phyloP scores from a whole-genome alignment of 2,329 filamentous ascomycete species.

The Nemania bipapillata region DNA sequence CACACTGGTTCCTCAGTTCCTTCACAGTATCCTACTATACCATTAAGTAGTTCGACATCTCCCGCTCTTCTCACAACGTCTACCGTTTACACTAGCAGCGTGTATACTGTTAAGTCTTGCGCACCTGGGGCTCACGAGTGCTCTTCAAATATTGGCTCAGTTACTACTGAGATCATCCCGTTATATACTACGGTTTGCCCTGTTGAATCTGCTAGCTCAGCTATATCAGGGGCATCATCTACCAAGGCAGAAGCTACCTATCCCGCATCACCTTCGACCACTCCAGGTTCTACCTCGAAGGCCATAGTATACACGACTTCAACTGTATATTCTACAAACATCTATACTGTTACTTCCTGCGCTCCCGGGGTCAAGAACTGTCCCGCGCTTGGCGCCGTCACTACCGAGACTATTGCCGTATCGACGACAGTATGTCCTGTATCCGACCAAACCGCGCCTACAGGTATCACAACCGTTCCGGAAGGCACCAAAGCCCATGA shows the following conservation, averaged over 20 bases:
- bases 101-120: constrained; percentile 47
- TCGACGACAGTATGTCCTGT: constrained; percentile 50
- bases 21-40: constrained; percentile 29
- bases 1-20: constrained; percentile 30
- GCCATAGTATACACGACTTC: constrained; percentile 46
- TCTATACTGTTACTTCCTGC: constrained; percentile 48
- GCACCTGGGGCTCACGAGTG: constrained; percentile 39
- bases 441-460: constrained; percentile 31
- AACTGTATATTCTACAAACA: constrained; percentile 48
- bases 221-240: constrained; percentile 21
- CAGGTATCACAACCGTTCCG: constrained; percentile 16
- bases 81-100: constrained; percentile 46
- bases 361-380: constrained; percentile 46
- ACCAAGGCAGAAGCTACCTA: constrained; percentile 7
- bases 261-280: constrained; percentile 23
- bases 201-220: constrained; percentile 28
- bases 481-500: background rate
- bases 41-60: constrained; percentile 23
- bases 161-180: constrained; percentile 45
- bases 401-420: constrained; percentile 46
- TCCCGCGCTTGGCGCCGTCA: constrained; percentile 43
- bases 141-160: constrained; percentile 41
- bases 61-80: constrained; percentile 42
- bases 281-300: constrained; percentile 20
- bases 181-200: constrained; percentile 48